phyloP scores from a whole-genome alignment of 2,329 filamentous ascomycete genomes.

The Colletotrichum kahawae region DNA sequence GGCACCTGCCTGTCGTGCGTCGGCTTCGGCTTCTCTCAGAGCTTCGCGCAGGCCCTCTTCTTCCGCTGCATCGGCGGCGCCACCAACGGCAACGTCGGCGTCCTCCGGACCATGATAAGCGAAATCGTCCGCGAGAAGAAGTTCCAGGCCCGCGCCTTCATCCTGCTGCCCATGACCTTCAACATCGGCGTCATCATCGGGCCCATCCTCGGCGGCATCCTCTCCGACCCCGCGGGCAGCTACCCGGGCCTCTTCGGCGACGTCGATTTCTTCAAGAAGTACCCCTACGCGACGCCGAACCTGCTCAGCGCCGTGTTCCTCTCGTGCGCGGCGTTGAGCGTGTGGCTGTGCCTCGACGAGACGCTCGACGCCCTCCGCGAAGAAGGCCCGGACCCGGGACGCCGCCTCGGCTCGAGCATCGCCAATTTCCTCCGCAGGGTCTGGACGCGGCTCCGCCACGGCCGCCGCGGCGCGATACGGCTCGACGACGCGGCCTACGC shows the following conservation, averaged over 20 bases:
- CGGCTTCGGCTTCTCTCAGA: slow-evolving; percentile 74
- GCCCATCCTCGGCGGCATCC: slow-evolving; percentile 64
- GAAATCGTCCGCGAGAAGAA: slow-evolving; percentile 54
- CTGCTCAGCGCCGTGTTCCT: slow-evolving; percentile 56
- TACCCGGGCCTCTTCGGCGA: slow-evolving; percentile 55
- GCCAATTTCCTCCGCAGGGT: slow-evolving; percentile 29
- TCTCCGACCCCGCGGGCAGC: slow-evolving; percentile 72
- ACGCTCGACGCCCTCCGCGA: slow-evolving; percentile 52
- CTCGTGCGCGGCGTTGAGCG: slow-evolving; percentile 42
- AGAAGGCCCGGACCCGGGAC: slow-evolving; percentile 44
- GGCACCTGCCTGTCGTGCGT: slow-evolving; percentile 70
- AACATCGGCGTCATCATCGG: slow-evolving; percentile 51
- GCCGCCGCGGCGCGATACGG: background rate
- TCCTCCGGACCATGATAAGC: slow-evolving; percentile 70
- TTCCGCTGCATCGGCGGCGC: slow-evolving; percentile 71
- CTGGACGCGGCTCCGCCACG: slow-evolving; percentile 20
- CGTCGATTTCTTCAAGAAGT: slow-evolving; percentile 49
- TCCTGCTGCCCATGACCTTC: slow-evolving; percentile 53
- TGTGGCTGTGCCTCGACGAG: slow-evolving; percentile 58
- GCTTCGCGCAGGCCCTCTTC: slow-evolving; percentile 66
- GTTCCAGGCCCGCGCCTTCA: slow-evolving; percentile 52
- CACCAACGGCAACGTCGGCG: slow-evolving; percentile 54
- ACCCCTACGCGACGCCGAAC: slow-evolving; percentile 61
- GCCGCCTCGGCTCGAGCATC: slow-evolving; percentile 43
- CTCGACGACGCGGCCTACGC: slow-evolving; percentile 31